A percentile compares a stretch with the other conserved stretches of the same genome.
Conservation (phyloP, 2,329 filamentous ascomycete genomes). For the Phaeosphaeriaceae sp. region DNA sequence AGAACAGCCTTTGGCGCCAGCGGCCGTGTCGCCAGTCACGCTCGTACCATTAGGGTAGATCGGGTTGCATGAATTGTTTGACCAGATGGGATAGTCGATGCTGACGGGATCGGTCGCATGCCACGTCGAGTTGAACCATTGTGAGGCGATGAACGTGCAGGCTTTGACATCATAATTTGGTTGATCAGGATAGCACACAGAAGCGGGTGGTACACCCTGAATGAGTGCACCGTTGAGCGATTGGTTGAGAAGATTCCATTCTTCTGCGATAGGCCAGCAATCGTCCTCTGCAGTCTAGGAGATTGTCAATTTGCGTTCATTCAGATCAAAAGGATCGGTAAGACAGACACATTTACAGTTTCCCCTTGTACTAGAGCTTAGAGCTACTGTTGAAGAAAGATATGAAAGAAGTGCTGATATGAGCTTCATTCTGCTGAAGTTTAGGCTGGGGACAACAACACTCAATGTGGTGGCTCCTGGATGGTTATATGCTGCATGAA, state of each 20-base stretch:
- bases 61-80: constrained; percentile 40
- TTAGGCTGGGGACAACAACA: neutral
- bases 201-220: constrained; percentile 25
- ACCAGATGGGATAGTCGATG: constrained; percentile 37
- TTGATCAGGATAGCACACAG: constrained; percentile 34
- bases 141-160: constrained; percentile 26
- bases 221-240: constrained; percentile 30
- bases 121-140: constrained; percentile 39
- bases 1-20: constrained; percentile 29
- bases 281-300: constrained; percentile 18
- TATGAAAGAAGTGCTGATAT: constrained; percentile 2
- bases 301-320: neutral
- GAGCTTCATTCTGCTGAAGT: neutral
- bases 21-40: constrained; percentile 29
- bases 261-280: constrained; percentile 29
- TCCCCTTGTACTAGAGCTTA: neutral
- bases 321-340: neutral
- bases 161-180: constrained; percentile 26
- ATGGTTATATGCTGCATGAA: neutral
- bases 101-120: constrained; percentile 35
- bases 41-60: constrained; percentile 40
- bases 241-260: constrained; percentile 31
- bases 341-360: constrained; percentile 30
- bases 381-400: neutral
- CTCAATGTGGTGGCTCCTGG: neutral